Evolutionary conservation across 495 filamentous ascomycete genomes (phyloP), one percentile per base, ranked within the genome.

Genomic region (Cetradonia linearis): DNA sequence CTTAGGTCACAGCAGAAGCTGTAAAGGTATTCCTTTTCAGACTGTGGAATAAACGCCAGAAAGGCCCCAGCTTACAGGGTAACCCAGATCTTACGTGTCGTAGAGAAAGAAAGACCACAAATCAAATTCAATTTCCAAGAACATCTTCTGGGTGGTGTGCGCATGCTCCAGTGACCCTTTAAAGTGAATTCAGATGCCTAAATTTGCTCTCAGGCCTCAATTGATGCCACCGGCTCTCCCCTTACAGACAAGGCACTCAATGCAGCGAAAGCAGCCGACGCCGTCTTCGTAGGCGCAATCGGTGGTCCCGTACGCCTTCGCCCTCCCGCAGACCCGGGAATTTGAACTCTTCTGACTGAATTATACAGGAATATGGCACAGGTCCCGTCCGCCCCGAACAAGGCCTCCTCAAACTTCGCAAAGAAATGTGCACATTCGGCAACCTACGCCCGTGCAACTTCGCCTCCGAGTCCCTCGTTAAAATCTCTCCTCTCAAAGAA

Each of bases 381-480:
- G 88, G 89, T 63, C 70, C 81, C 56, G 86, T 97, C 61, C 87
- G 93, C 53, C 93, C 93, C 6, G 93, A 98, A 70, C 92, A 97
- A 75, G 93, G 93, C 60, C 81, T 98, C 70, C 87, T 98, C 57
- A 81, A 79, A 64, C 88, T 98, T 49, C 90, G 93, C 77, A 96
- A 95, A 73, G 86, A 95, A 72, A 86, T 98, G 79, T 78, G 80
- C 69, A 88, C 93, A 65, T 98, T 93, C 76, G 93, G 92, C 65
- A 98, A 98, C 82, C 86, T 98, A 52, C 90, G 93, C 5, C 93
- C 93, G 6, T 98, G 93, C 83, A 91, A 85, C 81, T 98, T 98
- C 78, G 89, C 92, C 42, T 89, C 91, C 30, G 87, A 92, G 58
- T 81, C 84, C 34, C 88, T 98, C 49, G 83, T 95, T 74, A 83